These are phyloP conservation scores for Musa beccarii DNA, from an alignment of 176 grass and related monocot genomes.

Conservation along the genomic window DNA sequence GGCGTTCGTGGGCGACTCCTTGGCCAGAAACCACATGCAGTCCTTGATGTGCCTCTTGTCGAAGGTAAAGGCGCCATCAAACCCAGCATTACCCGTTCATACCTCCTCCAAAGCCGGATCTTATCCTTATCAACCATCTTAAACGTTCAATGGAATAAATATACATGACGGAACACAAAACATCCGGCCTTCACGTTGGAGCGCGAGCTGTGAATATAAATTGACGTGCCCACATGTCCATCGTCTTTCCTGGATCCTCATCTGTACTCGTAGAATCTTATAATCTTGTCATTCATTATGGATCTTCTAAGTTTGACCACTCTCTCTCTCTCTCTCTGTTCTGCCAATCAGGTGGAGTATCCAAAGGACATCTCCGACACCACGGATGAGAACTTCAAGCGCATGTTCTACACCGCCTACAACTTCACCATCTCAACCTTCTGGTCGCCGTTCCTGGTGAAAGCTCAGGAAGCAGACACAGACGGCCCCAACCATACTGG, in stretches of 20 bases:
- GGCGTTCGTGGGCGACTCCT: constrained; percentile 49
- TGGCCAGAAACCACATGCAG: constrained; percentile 50
- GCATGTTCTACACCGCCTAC: constrained; percentile 21
- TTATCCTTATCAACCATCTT: too few species aligned
- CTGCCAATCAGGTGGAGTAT: constrained; percentile 24
- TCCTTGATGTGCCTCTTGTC: constrained; percentile 48
- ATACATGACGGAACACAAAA: neutral
- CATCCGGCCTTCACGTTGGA: too few species aligned
- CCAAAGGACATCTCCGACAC: constrained; percentile 27
- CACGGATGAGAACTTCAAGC: constrained; percentile 28
- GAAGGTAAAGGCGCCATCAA: neutral
- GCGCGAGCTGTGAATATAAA: too few species aligned
- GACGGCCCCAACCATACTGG: constrained; percentile 22
- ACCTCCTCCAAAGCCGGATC: too few species aligned
- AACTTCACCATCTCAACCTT: constrained; percentile 30
- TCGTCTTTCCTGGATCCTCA: too few species aligned
- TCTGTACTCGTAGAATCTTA: too few species aligned
- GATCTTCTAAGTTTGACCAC: neutral
- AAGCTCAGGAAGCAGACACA: constrained; percentile 5
- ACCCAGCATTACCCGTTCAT: too few species aligned
- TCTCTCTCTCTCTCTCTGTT: too few species aligned
- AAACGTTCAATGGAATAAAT: neutral
- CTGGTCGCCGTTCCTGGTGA: constrained; percentile 41
- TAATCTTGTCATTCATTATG: neutral
- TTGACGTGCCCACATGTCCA: too few species aligned